Conservation (phyloP, 805 yeast genomes). For the Metschnikowia shivogae region DNA sequence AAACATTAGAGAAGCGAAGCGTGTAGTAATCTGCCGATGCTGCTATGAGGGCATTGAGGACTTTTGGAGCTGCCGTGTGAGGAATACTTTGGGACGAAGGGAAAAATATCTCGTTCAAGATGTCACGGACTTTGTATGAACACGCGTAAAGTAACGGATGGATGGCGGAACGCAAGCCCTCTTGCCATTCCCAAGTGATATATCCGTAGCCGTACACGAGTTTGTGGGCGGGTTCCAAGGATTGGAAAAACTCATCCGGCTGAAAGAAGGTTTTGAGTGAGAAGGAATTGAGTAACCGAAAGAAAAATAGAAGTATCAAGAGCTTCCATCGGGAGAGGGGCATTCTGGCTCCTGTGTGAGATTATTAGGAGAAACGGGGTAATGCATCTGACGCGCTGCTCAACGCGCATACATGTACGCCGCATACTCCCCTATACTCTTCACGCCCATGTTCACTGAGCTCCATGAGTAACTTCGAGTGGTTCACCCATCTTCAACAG, state of each 20-base stretch:
- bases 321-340: neutral
- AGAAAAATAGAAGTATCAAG: slow-evolving; percentile 20
- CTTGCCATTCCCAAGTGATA: slow-evolving; percentile 92
- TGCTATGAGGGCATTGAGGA: slow-evolving; percentile 65
- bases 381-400: neutral
- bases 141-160: slow-evolving; percentile 71
- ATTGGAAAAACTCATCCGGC: slow-evolving; percentile 94
- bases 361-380: neutral
- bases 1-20: slow-evolving; percentile 42
- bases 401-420: neutral
- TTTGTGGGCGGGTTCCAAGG: slow-evolving; percentile 85
- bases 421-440: neutral
- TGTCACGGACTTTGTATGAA: slow-evolving; percentile 33
- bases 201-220: slow-evolving; percentile 75
- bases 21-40: slow-evolving; percentile 65
- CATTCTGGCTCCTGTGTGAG: neutral
- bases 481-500: slow-evolving; percentile 8
- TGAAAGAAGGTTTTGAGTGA: slow-evolving; percentile 77
- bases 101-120: slow-evolving; percentile 5
- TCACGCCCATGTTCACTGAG: neutral
- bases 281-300: slow-evolving; percentile 62
- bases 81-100: slow-evolving; percentile 6
- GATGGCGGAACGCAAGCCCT: slow-evolving; percentile 67
- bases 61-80: slow-evolving; percentile 48
- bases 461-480: slow-evolving; percentile 1